Evolutionary conservation across 192 early-diverging fungal species (phyloP).

Genomic region (Coemansia sp.): DNA sequence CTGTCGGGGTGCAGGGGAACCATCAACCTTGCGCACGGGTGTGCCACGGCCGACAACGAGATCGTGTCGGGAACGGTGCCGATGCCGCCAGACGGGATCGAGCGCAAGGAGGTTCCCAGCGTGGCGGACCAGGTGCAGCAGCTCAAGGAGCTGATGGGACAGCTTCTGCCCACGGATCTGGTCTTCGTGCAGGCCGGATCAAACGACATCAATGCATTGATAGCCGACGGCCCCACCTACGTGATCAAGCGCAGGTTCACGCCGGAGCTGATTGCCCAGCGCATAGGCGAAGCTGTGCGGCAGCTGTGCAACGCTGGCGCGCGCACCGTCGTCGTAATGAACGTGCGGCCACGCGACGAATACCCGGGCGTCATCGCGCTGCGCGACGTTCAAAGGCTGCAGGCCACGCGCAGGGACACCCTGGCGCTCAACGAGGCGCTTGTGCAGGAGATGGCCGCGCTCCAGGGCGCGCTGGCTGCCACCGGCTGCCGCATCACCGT

Average conservation of each 20-base stretch:
- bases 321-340: slow-evolving; percentile 34
- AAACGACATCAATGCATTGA: slow-evolving; percentile 48
- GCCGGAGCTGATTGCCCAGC: slow-evolving; percentile 20
- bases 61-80: slow-evolving; percentile 39
- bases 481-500: slow-evolving; percentile 9
- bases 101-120: slow-evolving; percentile 31
- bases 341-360: slow-evolving; percentile 46
- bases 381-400: slow-evolving; percentile 5
- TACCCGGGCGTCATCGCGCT: slow-evolving; percentile 38
- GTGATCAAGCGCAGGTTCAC: slow-evolving; percentile 22
- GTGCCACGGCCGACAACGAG: slow-evolving; percentile 46
- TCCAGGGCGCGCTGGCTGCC: slow-evolving; percentile 25
- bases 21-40: slow-evolving; percentile 40
- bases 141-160: slow-evolving; percentile 10
- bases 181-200: slow-evolving; percentile 49
- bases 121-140: slow-evolving; percentile 22
- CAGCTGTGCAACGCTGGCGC: slow-evolving; percentile 24
- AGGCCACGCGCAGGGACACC: slow-evolving; percentile 18
- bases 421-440: slow-evolving; percentile 26
- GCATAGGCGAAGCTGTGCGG: slow-evolving; percentile 16
- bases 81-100: slow-evolving; percentile 24
- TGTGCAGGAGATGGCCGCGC: slow-evolving; percentile 7
- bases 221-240: slow-evolving; percentile 19
- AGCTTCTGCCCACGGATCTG: slow-evolving; percentile 24
- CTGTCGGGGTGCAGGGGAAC: slow-evolving; percentile 2